Evolutionary conservation across 176 grass and related monocot species (phyloP), one percentile per base, ranked within the genome.

Genomic region (Bothriochloa decipiens): DNA sequence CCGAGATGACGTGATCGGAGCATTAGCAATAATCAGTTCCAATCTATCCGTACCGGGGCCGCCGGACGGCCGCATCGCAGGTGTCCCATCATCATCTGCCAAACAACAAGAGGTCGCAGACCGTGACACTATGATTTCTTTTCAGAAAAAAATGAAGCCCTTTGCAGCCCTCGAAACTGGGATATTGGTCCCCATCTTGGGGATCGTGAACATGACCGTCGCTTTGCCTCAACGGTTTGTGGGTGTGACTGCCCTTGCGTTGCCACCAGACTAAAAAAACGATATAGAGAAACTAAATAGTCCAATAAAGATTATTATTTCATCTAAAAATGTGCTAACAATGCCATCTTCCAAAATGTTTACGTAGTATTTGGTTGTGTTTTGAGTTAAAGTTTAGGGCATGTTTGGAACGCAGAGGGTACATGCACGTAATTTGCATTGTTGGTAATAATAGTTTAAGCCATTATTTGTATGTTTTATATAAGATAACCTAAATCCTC

Each of bases 121-220:
- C 14, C 8, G 80, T 8, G 80, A 87, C 50, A 36, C 35, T 36
- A 3, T 36, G 35, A 36, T 36, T 36, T 36, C 35, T 36, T 36
- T 36, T 36, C 35, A 36, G 35, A 36, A 36, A 35, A 35, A 35
- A 35, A n/a, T 35, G 4, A 35, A 70, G 32, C 13, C 33, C 40
- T 62, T 79, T 72, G 76, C 84, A 55, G 77, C n/a, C 68, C 43
- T 86, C 68, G 76, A 46, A 66, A 68, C 27, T 35, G 75, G 74
- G 81, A 83, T 78, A 67, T 80, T 20, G 75, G 76, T 80, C 87
- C 81, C 69, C 76, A 8, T 84, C 61, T 18, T 17, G 62, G 78
- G 26, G 66, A 25, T 23, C 43, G n/a, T 41, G 67, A 47, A 33
- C 17, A 18, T 29, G 74, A 49, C 43, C 72, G 62, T 67, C 27